Conservation (phyloP, 768 basidiomycete species). For the Suillus plorans region DNA sequence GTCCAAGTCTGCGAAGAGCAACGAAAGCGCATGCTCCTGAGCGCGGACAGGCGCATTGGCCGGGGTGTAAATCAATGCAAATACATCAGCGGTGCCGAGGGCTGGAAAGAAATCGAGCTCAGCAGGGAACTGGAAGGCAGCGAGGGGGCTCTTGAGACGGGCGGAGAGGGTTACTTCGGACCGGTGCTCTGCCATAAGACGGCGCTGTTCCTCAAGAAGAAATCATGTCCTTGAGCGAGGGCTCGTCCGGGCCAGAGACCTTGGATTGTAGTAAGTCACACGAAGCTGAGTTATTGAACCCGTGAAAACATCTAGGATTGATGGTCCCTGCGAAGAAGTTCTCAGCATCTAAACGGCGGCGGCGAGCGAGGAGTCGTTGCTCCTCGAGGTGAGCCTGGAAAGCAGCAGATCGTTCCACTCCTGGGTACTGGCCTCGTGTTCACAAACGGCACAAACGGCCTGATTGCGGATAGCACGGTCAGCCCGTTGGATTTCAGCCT, state of each 20-base stretch:
- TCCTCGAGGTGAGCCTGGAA: not conserved
- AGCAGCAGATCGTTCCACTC: not conserved
- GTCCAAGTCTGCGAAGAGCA: constrained; percentile 58
- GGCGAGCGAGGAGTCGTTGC: not conserved
- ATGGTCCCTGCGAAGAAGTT: not conserved
- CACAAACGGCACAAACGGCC: not conserved
- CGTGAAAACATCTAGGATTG: not conserved
- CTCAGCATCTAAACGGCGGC: not conserved
- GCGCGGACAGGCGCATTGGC: constrained; percentile 59
- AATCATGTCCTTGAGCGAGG: not conserved
- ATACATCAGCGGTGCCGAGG: constrained; percentile 15
- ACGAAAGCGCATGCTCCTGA: constrained; percentile 60
- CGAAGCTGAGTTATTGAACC: not conserved
- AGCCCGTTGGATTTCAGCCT: not conserved
- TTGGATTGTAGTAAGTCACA: not conserved
- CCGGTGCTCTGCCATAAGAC: constrained; percentile 9
- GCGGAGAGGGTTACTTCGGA: constrained; percentile 33
- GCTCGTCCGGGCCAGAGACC: not conserved
- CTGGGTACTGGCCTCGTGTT: constrained; percentile 1
- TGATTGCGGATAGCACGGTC: not conserved
- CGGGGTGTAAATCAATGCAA: constrained; percentile 53
- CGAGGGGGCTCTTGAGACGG: constrained; percentile 34
- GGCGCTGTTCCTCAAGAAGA: not conserved
- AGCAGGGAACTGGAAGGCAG: constrained; percentile 40
- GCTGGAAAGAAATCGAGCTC: constrained; percentile 31